Evolutionary conservation across 352 stramenopile species (phyloP), one percentile per base, ranked within the genome.

Genomic region (Globisporangium spiculum): DNA sequence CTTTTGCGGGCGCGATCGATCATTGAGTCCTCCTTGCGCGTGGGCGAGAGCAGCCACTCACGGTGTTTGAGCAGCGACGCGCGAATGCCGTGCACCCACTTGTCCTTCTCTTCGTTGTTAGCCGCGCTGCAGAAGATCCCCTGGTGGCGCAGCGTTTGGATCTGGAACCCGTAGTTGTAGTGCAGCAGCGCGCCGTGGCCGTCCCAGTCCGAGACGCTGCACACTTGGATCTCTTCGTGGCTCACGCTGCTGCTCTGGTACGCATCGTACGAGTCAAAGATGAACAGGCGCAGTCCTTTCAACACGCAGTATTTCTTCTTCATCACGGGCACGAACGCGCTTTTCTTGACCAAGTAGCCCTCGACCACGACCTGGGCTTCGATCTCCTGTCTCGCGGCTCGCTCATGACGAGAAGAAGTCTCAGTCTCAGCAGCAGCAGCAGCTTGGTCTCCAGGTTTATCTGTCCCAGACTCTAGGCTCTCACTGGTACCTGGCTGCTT

Each of bases 81-180:
- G 30, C 86, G 81, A 24, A 92, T 75, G 1, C 83, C 82, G 27
- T 76, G 70, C 7, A 88, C 62, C 86, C 86, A 93, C 32, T 84
- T 88, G 52, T 75, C 77, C 56, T 89, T 91, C 58, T 94, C 86
- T 1, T 79, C 68, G 3, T 78, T 74, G 66, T 69, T 91, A 4
- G 83, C 74, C 0, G 83, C 83, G 62, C 86, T 94, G 63, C 84
- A 94, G 32, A 82, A 82, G 38, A 92, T 79, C n/a, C 73, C 75
- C 36, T 80, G 44, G 52, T 89, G 84, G 14, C 66, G 65, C 27
- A 80, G 71, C 0, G 82, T 89, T 52, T 91, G 80, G n/a, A 94
- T 67, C 44, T 89, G 67, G 41, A 94, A 94, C 1, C 79, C 81
- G 64, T 94, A 76, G 20, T 86, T 74, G 72, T 94, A 94, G 58